A percentile compares a stretch with the other conserved stretches of the same genome.
Evolutionary conservation across 2,329 filamentous ascomycete species (phyloP).

Genomic region (Aspergillus costaricaensis): DNA sequence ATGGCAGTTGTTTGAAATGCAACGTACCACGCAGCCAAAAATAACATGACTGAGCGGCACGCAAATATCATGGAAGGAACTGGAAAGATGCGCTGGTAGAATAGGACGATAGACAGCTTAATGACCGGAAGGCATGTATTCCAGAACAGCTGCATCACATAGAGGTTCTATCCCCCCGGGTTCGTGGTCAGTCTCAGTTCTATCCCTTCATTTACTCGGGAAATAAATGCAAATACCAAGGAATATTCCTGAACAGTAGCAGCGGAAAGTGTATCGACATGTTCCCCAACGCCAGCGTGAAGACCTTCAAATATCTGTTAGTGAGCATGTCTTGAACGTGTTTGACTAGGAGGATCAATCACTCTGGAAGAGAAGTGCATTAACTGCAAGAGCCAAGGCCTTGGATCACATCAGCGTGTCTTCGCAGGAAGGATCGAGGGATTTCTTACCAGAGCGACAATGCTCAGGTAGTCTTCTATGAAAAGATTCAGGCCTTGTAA

Average conservation of each 20-base stretch:
- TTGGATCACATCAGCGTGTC: neutral
- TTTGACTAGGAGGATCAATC: too few relatives aligned
- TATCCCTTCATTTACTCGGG: neutral
- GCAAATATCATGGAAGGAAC: neutral
- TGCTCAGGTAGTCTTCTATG: neutral
- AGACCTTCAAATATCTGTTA: neutral
- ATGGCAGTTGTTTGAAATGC: conserved; percentile 3
- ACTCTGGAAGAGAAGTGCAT: conserved; percentile 5
- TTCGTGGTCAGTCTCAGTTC: neutral
- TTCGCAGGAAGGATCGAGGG: neutral
- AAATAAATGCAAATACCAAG: neutral
- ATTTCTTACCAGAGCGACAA: neutral
- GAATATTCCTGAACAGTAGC: conserved; percentile 1
- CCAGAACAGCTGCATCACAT: conserved; percentile 1
- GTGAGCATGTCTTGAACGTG: neutral
- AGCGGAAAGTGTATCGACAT: neutral
- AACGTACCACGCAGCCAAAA: conserved; percentile 1
- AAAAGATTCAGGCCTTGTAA: neutral
- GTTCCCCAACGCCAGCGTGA: conserved; percentile 2
- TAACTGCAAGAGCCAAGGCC: neutral
- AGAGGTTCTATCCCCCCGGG: neutral
- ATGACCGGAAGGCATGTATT: conserved; percentile 1
- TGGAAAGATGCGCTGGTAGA: conserved; percentile 2
- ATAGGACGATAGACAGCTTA: conserved; percentile 7
- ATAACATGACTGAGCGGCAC: neutral